Evolutionary conservation across 2,329 filamentous ascomycete species (phyloP), one percentile per base, ranked within the genome.

Genomic region (Sporothrix brunneoviolacea): DNA sequence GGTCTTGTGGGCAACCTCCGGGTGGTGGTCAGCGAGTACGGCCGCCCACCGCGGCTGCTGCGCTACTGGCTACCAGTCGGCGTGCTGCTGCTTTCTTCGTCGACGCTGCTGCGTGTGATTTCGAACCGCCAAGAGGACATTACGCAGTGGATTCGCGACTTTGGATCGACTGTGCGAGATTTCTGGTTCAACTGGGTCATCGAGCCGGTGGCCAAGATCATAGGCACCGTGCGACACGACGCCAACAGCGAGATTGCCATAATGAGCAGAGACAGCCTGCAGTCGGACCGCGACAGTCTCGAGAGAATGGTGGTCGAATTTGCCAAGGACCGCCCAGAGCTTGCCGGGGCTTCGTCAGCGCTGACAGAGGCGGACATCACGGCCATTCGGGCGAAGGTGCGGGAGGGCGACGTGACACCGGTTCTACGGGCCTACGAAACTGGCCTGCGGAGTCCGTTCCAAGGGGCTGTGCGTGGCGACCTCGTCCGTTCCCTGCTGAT

Each of bases 241-340:
- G 83, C 88, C 60, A 86, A 83, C 58, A 95, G 89, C 63, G 91
- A 97, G 64, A 91, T 98, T 57, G 93, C 91, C 39, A 87, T 98
- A 57, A 93, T 98, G 86, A 96, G 90, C 69, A 88, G 89, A 53
- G 86, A 91, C 58, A 96, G 90, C 58, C 77, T 98, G 19, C 84
- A 86, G 64, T 90, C 91, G 1, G 93, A 98, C 64, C 82, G 89
- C 28, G 88, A 90, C 48, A 96, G 90, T 62, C 72, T 98, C 28
- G 91, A 98, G 66, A 84, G 93, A 42, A 98, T 98, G 93, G 94
- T 98, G 4, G 85, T 98, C 33, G 93, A 97, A 59, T 98, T 98
- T 70, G 88, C 91, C 4, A 71, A 84, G 9, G 90, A 95, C 59
- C 89, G 90, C 61, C 86, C 88, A 1, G 75, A 80, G 48, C 76